Evolutionary conservation across 352 stramenopile species (phyloP).

Genomic region (Phytophthora agathidicida): DNA sequence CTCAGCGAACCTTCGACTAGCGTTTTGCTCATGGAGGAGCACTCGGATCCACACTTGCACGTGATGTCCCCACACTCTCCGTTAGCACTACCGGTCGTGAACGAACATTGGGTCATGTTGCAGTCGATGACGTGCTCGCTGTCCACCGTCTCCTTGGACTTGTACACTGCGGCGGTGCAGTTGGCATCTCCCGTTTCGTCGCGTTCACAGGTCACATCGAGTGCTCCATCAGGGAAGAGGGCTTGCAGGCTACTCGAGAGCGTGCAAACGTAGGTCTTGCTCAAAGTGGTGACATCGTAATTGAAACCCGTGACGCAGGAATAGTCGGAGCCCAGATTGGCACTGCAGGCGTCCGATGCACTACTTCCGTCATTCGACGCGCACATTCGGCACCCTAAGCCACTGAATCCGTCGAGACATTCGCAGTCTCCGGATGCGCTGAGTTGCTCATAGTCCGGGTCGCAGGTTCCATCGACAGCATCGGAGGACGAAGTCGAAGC

Average conservation of each 20-base stretch:
- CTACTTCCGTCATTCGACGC: slow-evolving; percentile 1
- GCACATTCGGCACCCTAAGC: slow-evolving; percentile 71
- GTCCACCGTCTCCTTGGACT: slow-evolving; percentile 45
- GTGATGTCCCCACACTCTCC: slow-evolving; percentile 50
- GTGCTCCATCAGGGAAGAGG: slow-evolving; percentile 65
- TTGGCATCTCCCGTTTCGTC: slow-evolving; percentile 30
- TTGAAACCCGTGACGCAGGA: slow-evolving; percentile 54
- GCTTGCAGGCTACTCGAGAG: slow-evolving; percentile 54
- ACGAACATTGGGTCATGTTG: slow-evolving; percentile 54
- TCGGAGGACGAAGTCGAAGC: slow-evolving; percentile 15
- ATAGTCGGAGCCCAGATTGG: slow-evolving; percentile 33
- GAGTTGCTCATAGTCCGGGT: slow-evolving; percentile 54
- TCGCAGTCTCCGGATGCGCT: slow-evolving; percentile 59
- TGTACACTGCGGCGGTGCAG: slow-evolving; percentile 73
- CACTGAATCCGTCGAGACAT: slow-evolving; percentile 57
- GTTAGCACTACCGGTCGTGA: slow-evolving; percentile 44
- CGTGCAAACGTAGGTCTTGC: slow-evolving; percentile 73
- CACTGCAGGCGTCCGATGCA: slow-evolving; percentile 29
- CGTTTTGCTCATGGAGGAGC: slow-evolving; percentile 54
- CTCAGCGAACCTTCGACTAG: slow-evolving; percentile 69
- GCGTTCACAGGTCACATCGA: slow-evolving; percentile 66
- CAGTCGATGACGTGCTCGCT: slow-evolving; percentile 73
- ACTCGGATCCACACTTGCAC: slow-evolving; percentile 67
- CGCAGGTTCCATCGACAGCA: slow-evolving; percentile 31
- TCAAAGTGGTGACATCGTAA: slow-evolving; percentile 42